phyloP scores from a whole-genome alignment of 371 early-diverging fungal genomes.

The Lichtheimia ornata region DNA sequence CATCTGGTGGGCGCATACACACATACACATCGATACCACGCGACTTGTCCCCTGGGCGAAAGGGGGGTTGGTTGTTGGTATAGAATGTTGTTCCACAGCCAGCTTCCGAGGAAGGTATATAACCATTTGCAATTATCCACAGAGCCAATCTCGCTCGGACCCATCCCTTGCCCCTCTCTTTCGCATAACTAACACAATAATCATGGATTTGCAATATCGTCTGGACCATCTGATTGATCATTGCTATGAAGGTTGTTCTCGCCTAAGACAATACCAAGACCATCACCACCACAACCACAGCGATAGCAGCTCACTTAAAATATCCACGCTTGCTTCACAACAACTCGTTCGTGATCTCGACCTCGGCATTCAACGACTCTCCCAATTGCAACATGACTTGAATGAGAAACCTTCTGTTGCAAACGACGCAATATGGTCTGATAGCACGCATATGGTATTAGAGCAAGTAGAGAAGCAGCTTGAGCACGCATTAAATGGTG shows the following conservation, averaged over 20 bases:
- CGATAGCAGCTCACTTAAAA: not conserved
- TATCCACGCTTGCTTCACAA: not conserved
- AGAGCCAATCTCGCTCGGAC: too few species aligned
- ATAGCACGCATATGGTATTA: slow-evolving; percentile 23
- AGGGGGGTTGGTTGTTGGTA: too few species aligned
- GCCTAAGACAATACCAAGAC: too few species aligned
- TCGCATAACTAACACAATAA: slow-evolving; percentile 20
- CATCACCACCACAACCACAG: too few species aligned
- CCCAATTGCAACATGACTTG: slow-evolving; percentile 22
- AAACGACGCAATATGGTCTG: slow-evolving; percentile 22
- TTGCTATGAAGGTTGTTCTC: not conserved
- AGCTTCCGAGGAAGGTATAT: too few species aligned
- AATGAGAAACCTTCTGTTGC: slow-evolving; percentile 13
- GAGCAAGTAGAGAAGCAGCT: slow-evolving; percentile 28
- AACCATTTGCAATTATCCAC: too few species aligned
- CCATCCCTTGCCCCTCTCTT: too few species aligned
- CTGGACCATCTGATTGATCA: not conserved
- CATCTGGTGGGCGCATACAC: too few species aligned
- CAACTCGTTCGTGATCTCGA: slow-evolving; percentile 13
- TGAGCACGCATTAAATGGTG: slow-evolving; percentile 24
- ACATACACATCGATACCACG: too few species aligned
- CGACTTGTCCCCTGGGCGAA: too few species aligned
- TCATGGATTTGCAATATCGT: not conserved
- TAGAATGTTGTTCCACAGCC: too few species aligned
- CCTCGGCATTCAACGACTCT: slow-evolving; percentile 21